A percentile compares a stretch with the other conserved stretches of the same genome.
These are phyloP conservation scores for Thymus quinquecostatus DNA, from an alignment of 257 asterid genomes.

Conservation along the genomic window DNA sequence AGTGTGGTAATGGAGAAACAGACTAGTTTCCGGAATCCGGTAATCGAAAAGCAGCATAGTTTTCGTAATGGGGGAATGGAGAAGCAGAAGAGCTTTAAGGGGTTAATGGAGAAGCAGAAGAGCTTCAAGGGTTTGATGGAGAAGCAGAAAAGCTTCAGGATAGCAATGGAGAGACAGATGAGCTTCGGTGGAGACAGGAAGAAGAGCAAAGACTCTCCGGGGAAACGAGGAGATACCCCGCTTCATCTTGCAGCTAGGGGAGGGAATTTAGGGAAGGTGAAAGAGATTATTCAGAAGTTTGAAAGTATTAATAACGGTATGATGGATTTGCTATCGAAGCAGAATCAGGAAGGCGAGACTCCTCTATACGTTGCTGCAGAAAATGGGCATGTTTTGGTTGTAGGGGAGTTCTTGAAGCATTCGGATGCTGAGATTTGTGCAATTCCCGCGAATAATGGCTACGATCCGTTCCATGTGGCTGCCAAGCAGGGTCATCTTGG, in stretches of 20 bases:
- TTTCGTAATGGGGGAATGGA: slow-evolving; percentile 56
- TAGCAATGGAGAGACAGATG: slow-evolving; percentile 89
- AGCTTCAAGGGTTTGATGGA: slow-evolving; percentile 91
- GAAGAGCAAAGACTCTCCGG: slow-evolving; percentile 85
- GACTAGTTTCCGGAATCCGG: slow-evolving; percentile 51
- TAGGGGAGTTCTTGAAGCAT: slow-evolving; percentile 76
- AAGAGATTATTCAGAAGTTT: slow-evolving; percentile 65
- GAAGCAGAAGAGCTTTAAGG: slow-evolving; percentile 73
- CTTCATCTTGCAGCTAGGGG: slow-evolving; percentile 91
- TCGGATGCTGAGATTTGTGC: slow-evolving; percentile 78
- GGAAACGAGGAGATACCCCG: slow-evolving; percentile 84
- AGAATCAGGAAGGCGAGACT: slow-evolving; percentile 96
- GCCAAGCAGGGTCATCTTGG: slow-evolving; percentile 93
- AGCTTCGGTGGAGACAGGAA: slow-evolving; percentile 85
- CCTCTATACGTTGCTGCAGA: slow-evolving; percentile 90
- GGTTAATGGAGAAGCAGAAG: slow-evolving; percentile 78
- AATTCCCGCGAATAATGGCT: slow-evolving; percentile 76
- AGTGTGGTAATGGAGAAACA: slow-evolving; percentile 61
- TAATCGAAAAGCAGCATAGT: slow-evolving; percentile 82
- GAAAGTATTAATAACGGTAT: slow-evolving; percentile 45
- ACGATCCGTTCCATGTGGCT: slow-evolving; percentile 91
- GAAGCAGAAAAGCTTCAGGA: slow-evolving; percentile 92
- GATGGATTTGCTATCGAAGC: slow-evolving; percentile 65
- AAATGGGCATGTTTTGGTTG: slow-evolving; percentile 69
- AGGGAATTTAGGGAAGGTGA: slow-evolving; percentile 79